These are phyloP conservation scores for Asterophora lycoperdoides DNA, from an alignment of 768 basidiomycete species.

Conservation along the genomic window DNA sequence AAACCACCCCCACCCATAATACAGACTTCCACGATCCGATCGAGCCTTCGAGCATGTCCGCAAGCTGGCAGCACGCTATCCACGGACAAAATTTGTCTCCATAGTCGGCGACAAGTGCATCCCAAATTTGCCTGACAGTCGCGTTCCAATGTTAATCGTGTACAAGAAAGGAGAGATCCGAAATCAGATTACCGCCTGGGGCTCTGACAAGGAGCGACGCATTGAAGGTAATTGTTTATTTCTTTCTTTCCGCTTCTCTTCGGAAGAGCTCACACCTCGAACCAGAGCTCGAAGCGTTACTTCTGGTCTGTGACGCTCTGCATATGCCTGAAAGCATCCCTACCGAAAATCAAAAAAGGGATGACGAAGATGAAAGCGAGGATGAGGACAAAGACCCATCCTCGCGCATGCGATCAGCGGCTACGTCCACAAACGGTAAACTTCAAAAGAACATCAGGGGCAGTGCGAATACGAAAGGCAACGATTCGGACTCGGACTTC, in stretches of 20 bases:
- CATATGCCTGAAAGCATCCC: constrained; percentile 49
- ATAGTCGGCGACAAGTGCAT: constrained; percentile 96
- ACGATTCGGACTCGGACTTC: constrained; percentile 74
- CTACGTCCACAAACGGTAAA: constrained; percentile 50
- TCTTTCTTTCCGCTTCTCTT: neutral
- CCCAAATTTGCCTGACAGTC: constrained; percentile 88
- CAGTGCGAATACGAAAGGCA: constrained; percentile 25
- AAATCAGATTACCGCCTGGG: constrained; percentile 83
- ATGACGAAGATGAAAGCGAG: constrained; percentile 42
- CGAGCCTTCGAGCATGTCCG: constrained; percentile 67
- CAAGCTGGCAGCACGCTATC: constrained; percentile 74
- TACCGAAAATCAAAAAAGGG: constrained; percentile 24
- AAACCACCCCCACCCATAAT: neutral
- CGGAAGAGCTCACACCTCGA: constrained; percentile 6
- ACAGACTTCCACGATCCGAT: constrained; percentile 77
- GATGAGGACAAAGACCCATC: constrained; percentile 45
- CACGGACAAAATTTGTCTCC: constrained; percentile 92
- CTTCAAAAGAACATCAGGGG: constrained; percentile 53
- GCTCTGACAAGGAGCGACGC: constrained; percentile 69
- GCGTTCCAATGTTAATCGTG: constrained; percentile 87
- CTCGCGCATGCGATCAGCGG: constrained; percentile 53
- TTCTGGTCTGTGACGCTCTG: constrained; percentile 63
- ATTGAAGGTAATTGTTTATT: constrained; percentile 63
- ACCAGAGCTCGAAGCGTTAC: constrained; percentile 66
- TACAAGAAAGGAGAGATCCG: constrained; percentile 91